Conservation (phyloP, 202 grass and related monocot species). For the Musa balbisiana region DNA sequence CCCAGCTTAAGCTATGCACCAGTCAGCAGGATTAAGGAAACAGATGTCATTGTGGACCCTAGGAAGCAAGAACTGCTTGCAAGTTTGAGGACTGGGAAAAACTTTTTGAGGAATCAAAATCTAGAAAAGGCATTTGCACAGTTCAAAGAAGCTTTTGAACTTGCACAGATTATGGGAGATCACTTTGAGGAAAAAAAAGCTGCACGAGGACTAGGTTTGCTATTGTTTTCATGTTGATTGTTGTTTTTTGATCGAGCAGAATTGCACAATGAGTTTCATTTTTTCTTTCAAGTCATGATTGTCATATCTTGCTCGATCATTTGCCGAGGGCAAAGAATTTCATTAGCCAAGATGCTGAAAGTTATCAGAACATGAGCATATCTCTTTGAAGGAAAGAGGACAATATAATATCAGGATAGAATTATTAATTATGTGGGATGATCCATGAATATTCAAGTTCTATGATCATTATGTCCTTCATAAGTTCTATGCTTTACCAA, state of each 20-base stretch:
- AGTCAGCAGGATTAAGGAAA: conserved; percentile 38
- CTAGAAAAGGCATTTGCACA: conserved; percentile 37
- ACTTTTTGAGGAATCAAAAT: conserved; percentile 50
- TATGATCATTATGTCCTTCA: neutral
- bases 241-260: neutral
- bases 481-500: neutral
- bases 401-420: too few relatives aligned
- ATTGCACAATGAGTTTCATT: neutral
- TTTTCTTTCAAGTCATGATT: neutral
- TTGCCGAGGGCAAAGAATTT: neutral
- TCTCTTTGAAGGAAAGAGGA: too few relatives aligned
- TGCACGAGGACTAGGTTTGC: conserved; percentile 56
- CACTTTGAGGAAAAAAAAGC: conserved; percentile 68
- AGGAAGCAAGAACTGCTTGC: conserved; percentile 46
- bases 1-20: conserved; percentile 56
- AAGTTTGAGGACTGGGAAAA: conserved; percentile 50
- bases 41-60: conserved; percentile 52
- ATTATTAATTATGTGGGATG: neutral
- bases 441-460: neutral
- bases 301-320: neutral
- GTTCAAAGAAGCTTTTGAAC: conserved; percentile 55
- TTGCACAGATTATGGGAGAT: conserved; percentile 54
- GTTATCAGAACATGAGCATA: too few relatives aligned
- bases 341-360: too few relatives aligned
- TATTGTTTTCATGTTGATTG: neutral